These are phyloP conservation scores for Boletus rubescentipes DNA, from an alignment of 768 basidiomycete species.

Conservation along the genomic window DNA sequence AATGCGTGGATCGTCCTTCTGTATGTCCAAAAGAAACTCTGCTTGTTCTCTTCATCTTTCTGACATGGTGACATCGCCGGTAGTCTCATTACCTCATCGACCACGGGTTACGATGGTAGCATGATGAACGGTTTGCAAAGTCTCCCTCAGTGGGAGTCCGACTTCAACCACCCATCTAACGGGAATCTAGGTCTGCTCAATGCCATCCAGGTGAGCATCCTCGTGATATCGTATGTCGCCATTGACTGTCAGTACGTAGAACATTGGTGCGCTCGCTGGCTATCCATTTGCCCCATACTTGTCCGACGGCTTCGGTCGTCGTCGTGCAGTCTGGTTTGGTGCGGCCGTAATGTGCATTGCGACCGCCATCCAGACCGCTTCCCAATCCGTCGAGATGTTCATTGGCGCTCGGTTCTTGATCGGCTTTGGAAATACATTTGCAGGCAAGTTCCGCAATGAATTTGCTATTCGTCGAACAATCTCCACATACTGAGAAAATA, in stretches of 20 bases:
- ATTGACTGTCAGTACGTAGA: constrained; percentile 37
- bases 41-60: background rate
- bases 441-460: constrained; percentile 38
- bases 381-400: constrained; percentile 75
- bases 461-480: background rate
- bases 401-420: constrained; percentile 78
- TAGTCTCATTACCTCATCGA: constrained; percentile 72
- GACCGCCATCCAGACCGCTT: constrained; percentile 65
- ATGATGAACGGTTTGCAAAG: constrained; percentile 82
- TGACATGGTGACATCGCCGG: background rate
- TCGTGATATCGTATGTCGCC: background rate
- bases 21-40: constrained; percentile 37
- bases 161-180: constrained; percentile 57
- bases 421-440: constrained; percentile 75
- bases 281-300: constrained; percentile 72
- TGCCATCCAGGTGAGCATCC: constrained; percentile 58
- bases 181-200: constrained; percentile 65
- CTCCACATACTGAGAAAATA: background rate
- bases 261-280: constrained; percentile 65
- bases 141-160: constrained; percentile 59
- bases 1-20: constrained; percentile 71
- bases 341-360: constrained; percentile 67
- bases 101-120: constrained; percentile 73
- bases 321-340: constrained; percentile 63
- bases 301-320: constrained; percentile 71